These are phyloP conservation scores for Lepiota brunneoincarnata DNA, from an alignment of 768 basidiomycete genomes.

Conservation along the genomic window DNA sequence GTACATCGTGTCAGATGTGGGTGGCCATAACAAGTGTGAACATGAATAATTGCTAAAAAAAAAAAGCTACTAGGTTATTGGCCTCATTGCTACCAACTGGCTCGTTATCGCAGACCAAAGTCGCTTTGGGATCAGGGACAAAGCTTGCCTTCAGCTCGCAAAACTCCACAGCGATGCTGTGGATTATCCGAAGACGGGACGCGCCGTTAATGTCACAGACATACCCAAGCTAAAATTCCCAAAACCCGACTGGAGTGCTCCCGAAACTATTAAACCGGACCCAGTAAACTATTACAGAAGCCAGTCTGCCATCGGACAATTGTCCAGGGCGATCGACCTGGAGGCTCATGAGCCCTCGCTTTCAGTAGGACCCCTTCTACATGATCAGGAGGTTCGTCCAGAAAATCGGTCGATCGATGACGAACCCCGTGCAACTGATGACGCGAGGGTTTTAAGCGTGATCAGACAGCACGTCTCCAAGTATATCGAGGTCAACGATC, in stretches of 20 bases:
- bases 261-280: constrained; percentile 44
- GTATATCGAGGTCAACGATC: neutral
- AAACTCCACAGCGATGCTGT: constrained; percentile 59
- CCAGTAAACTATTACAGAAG: constrained; percentile 47
- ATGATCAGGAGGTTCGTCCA: too few species aligned
- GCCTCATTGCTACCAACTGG: constrained; percentile 59
- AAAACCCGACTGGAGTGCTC: constrained; percentile 64
- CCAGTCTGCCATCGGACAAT: constrained; percentile 50
- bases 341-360: constrained; percentile 25
- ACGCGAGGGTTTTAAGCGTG: neutral
- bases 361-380: too few species aligned
- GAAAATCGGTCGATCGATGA: neutral
- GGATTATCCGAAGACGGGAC: constrained; percentile 60
- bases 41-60: neutral
- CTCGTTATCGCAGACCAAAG: constrained; percentile 61
- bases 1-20: constrained; percentile 61
- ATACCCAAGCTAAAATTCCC: constrained; percentile 41
- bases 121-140: constrained; percentile 40
- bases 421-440: neutral
- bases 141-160: constrained; percentile 50
- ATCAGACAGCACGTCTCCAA: neutral
- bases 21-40: neutral
- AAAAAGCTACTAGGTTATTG: constrained; percentile 41
- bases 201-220: constrained; percentile 31
- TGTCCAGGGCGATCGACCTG: constrained; percentile 60